A percentile compares a stretch with the other conserved stretches of the same genome.
Conservation (phyloP, 129 eudicot genomes). For the Heracleum sosnowskyi region DNA sequence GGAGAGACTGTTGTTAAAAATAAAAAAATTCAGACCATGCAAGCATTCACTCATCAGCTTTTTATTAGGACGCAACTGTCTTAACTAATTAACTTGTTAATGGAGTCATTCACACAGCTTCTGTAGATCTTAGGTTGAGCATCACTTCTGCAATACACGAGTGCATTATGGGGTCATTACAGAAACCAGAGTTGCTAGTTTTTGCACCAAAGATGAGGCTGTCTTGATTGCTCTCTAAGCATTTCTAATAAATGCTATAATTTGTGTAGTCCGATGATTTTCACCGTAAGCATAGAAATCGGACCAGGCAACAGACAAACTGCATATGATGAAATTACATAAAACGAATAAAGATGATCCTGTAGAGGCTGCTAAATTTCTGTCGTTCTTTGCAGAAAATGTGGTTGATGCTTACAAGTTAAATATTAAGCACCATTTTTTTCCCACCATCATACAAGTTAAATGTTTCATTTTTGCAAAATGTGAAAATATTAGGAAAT, state of each 20-base stretch:
- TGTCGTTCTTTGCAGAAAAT: no score
- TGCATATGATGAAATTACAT: neutral
- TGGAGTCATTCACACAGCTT: neutral
- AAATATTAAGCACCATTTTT: neutral
- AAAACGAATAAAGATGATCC: no score
- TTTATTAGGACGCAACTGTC: neutral
- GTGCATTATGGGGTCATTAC: no score
- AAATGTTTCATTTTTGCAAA: neutral
- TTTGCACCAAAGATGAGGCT: neutral
- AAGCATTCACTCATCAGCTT: conserved; percentile 17
- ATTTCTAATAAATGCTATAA: no score
- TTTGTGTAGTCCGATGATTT: no score
- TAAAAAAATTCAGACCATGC: conserved; percentile 11
- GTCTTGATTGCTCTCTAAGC: no score
- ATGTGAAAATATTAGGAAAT: neutral
- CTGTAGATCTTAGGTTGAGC: neutral
- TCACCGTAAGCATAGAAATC: no score
- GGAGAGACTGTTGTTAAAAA: neutral
- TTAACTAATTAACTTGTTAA: neutral
- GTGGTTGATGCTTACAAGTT: no score
- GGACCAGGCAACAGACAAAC: no score
- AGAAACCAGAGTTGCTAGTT: neutral
- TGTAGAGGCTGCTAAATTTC: neutral
- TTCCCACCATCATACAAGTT: neutral
- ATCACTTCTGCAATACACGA: conserved; percentile 31